Evolutionary conservation across 371 early-diverging fungal genomes (phyloP).

Genomic region (Actinomucor elegans): DNA sequence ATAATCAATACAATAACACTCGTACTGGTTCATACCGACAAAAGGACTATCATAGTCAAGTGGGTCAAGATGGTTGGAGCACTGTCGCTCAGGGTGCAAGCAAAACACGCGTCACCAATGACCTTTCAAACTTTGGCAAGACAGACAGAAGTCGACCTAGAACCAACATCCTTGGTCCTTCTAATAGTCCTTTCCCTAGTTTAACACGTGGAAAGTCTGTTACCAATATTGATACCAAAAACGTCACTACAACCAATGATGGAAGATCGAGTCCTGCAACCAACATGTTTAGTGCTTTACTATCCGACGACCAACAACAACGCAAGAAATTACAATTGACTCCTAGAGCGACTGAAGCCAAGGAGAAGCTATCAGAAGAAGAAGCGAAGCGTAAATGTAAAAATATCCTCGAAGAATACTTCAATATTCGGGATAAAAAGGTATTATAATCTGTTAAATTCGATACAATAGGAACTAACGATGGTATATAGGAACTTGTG

Average conservation of each 20-base stretch:
- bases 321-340: conserved; percentile 38
- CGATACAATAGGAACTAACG: background rate
- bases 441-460: conserved; percentile 25
- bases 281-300: conserved; percentile 64
- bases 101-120: conserved; percentile 51
- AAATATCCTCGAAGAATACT: conserved; percentile 73
- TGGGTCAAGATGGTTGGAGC: conserved; percentile 69
- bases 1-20: conserved; percentile 26
- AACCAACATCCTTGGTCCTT: conserved; percentile 58
- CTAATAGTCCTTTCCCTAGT: conserved; percentile 59
- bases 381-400: conserved; percentile 64
- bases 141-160: conserved; percentile 63
- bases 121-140: conserved; percentile 81
- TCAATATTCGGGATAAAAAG: conserved; percentile 52
- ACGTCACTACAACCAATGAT: conserved; percentile 7
- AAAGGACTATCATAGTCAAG: conserved; percentile 22
- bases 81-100: conserved; percentile 57
- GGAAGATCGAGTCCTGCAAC: conserved; percentile 36
- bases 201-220: conserved; percentile 32
- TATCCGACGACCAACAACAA: conserved; percentile 35
- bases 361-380: conserved; percentile 48
- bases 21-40: conserved; percentile 67
- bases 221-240: conserved; percentile 31
- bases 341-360: conserved; percentile 17
- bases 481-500: conserved; percentile 30